Conservation (phyloP, 2,329 filamentous ascomycete species). For the Boeremia lycopersici region DNA sequence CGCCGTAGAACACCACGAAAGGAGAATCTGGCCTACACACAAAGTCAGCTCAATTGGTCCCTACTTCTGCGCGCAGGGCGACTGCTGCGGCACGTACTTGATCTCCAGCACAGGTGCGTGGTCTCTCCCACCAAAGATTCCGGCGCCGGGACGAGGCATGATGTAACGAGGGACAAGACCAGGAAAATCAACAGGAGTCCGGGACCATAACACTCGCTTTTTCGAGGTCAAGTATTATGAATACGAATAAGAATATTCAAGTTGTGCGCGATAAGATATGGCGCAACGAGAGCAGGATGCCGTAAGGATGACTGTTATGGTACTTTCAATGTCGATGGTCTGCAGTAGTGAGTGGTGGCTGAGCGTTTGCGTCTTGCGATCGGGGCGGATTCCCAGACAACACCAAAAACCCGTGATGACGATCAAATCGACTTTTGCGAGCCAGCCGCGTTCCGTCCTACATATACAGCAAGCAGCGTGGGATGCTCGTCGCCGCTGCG, state of each 20-base stretch:
- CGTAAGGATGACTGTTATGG: constrained; percentile 2
- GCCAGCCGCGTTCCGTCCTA: constrained; percentile 14
- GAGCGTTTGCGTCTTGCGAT: constrained; percentile 12
- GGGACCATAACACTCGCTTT: constrained; percentile 5
- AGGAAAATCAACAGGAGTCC: constrained; percentile 9
- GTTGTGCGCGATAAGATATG: neutral
- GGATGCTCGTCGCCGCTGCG: constrained; percentile 21
- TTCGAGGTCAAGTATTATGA: neutral
- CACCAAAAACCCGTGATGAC: constrained; percentile 7
- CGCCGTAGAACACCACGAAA: constrained; percentile 58
- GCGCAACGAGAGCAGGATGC: constrained; percentile 1
- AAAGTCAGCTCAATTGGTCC: neutral
- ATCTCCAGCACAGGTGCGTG: constrained; percentile 50
- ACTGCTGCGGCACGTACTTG: constrained; percentile 40
- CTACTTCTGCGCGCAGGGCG: constrained; percentile 3
- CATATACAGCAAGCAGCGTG: constrained; percentile 15
- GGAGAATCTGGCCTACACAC: constrained; percentile 51
- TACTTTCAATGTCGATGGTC: neutral
- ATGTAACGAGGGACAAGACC: constrained; percentile 22
- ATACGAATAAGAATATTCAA: neutral
- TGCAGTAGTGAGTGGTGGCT: constrained; percentile 10
- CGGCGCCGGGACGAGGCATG: constrained; percentile 42
- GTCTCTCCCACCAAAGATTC: constrained; percentile 43
- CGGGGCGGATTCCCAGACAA: constrained; percentile 7
- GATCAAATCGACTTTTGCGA: constrained; percentile 5